Conservation (phyloP, 768 basidiomycete genomes). For the Phylloporus sp. region DNA sequence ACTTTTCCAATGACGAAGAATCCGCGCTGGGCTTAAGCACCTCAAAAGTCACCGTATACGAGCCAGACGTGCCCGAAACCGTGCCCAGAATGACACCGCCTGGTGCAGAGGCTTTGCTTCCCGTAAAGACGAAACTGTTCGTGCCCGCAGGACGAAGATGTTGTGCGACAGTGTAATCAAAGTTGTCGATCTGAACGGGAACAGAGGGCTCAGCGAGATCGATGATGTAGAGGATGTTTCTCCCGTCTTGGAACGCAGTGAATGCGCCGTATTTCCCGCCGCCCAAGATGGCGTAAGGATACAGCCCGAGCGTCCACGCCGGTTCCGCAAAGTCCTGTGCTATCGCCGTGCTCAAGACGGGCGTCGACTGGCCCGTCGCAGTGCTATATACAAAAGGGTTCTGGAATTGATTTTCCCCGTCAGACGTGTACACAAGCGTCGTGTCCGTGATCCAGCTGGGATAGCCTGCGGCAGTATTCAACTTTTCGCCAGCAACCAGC, state of each 20-base stretch:
- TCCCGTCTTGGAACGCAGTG: slow-evolving; percentile 27
- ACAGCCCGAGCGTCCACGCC: slow-evolving; percentile 14
- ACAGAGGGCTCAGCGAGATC: slow-evolving; percentile 11
- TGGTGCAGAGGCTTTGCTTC: not conserved
- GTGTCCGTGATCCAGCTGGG: slow-evolving; percentile 40
- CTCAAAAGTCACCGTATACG: not conserved
- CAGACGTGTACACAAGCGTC: slow-evolving; percentile 53
- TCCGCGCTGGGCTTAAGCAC: slow-evolving; percentile 17
- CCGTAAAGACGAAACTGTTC: slow-evolving; percentile 13
- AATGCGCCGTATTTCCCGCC: slow-evolving; percentile 23
- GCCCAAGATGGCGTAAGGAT: slow-evolving; percentile 23
- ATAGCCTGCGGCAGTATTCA: slow-evolving; percentile 34
- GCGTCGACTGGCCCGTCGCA: slow-evolving; percentile 24
- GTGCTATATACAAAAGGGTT: slow-evolving; percentile 38
- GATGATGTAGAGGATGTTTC: slow-evolving; percentile 32
- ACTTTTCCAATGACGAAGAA: not conserved
- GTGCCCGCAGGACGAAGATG: slow-evolving; percentile 1
- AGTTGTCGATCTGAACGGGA: not conserved
- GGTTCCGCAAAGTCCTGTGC: slow-evolving; percentile 25
- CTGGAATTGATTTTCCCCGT: slow-evolving; percentile 51
- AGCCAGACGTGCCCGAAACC: slow-evolving; percentile 9
- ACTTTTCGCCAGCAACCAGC: slow-evolving; percentile 46
- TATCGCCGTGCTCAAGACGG: slow-evolving; percentile 13
- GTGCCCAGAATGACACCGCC: slow-evolving; percentile 9
- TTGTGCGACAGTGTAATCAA: slow-evolving; percentile 10